Percentiles rank a stretch among this genome's conserved stretches.
These are phyloP conservation scores for Rosa hybrid DNA, from an alignment of 331 rosid species.

Conservation along the genomic window DNA sequence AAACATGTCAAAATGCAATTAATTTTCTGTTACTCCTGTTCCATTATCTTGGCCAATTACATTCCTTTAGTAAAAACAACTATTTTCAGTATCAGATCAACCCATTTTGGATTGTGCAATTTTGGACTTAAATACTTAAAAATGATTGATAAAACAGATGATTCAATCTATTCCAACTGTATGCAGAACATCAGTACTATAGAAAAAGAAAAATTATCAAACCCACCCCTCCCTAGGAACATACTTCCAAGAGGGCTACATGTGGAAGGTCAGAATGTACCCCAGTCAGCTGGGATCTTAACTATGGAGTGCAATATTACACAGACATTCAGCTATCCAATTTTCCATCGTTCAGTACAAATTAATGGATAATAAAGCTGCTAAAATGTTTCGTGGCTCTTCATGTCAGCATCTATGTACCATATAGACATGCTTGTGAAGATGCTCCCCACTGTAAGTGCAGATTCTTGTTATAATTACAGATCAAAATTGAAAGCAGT, in stretches of 20 bases:
- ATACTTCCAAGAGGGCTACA: not conserved
- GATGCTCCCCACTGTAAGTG: not conserved
- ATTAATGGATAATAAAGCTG: not conserved
- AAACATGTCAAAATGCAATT: not conserved
- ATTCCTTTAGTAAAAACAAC: not conserved
- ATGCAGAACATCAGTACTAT: not conserved
- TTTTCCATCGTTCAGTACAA: not conserved
- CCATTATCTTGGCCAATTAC: not conserved
- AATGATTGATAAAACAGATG: not conserved
- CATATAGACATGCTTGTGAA: not conserved
- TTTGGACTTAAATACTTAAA: not conserved
- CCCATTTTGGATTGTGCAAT: not conserved
- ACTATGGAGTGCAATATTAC: not conserved
- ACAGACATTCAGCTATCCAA: not conserved
- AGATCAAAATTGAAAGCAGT: not conserved
- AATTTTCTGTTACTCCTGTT: not conserved
- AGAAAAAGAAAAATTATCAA: not conserved
- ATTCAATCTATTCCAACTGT: not conserved
- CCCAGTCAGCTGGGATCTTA: not conserved
- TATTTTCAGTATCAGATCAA: not conserved
- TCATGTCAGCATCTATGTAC: conserved; percentile 10
- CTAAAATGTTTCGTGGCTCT: not conserved
- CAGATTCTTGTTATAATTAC: not conserved
- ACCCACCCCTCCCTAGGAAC: not conserved
- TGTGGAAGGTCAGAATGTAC: not conserved